Conservation (phyloP, 208 protist species). For the Endotrypanum monterogeii region DNA sequence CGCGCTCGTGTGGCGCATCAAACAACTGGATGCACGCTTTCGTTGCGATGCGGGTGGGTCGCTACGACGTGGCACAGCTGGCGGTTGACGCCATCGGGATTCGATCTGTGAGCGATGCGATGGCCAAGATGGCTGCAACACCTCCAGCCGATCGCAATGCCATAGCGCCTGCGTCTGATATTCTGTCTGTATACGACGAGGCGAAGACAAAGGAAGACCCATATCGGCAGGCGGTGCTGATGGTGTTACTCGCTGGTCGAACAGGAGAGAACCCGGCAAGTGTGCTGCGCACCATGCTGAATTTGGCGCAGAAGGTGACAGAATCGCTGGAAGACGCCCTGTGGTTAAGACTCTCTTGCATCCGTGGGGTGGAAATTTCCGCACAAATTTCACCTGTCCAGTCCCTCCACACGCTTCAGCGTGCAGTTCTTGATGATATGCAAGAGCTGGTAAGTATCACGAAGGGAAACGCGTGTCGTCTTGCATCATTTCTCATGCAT, state of each 20-base stretch:
- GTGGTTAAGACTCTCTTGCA: conserved; percentile 57
- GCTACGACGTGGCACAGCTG: conserved; percentile 72
- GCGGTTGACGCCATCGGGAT: conserved; percentile 44
- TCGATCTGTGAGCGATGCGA: conserved; percentile 35
- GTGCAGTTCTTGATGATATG: conserved; percentile 70
- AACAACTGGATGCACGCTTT: conserved; percentile 72
- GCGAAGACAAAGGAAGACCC: conserved; percentile 47
- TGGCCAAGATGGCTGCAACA: conserved; percentile 33
- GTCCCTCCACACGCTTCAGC: conserved; percentile 61
- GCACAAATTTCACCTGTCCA: conserved; percentile 47
- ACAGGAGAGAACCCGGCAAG: conserved; percentile 52
- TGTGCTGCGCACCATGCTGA: conserved; percentile 28
- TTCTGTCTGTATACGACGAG: conserved; percentile 67
- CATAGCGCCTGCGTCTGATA: conserved; percentile 38
- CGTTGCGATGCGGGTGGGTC: conserved; percentile 73
- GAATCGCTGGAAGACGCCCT: conserved; percentile 72
- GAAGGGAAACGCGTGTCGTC: conserved; percentile 58
- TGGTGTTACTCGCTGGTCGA: conserved; percentile 73
- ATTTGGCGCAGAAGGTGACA: conserved; percentile 44
- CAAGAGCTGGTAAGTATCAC: conserved; percentile 57
- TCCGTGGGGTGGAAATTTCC: conserved; percentile 40
- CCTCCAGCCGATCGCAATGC: conserved; percentile 36
- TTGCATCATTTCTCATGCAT: conserved; percentile 74
- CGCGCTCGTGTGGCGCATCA: conserved; percentile 36
- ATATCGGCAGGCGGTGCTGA: conserved; percentile 72